These are phyloP conservation scores for Lentinula boryana DNA, from an alignment of 768 basidiomycete species.

Conservation along the genomic window DNA sequence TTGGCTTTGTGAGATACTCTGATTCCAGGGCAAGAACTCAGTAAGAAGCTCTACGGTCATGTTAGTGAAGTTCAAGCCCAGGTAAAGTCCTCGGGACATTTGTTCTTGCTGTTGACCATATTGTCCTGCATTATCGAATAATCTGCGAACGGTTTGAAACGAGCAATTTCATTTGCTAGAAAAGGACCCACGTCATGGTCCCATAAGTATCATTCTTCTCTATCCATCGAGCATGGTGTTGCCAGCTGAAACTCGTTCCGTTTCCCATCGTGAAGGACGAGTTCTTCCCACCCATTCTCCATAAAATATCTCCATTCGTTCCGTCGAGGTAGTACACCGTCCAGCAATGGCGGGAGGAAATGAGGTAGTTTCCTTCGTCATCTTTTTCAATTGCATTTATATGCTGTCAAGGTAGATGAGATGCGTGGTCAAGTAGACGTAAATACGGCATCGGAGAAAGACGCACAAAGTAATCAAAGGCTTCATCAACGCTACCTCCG, in stretches of 20 bases:
- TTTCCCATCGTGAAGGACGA: constrained; percentile 10
- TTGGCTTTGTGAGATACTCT: background rate
- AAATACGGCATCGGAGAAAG: background rate
- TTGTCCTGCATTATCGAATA: constrained; percentile 6
- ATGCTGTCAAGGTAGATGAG: background rate
- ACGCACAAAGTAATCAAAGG: constrained; percentile 3
- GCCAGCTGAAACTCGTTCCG: constrained; percentile 12
- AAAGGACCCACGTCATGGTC: background rate
- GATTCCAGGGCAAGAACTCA: background rate
- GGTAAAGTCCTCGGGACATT: constrained; percentile 1
- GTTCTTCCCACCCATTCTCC: constrained; percentile 14
- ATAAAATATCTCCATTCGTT: constrained; percentile 12
- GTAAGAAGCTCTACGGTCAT: background rate
- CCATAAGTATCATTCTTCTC: constrained; percentile 9
- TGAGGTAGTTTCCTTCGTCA: constrained; percentile 12
- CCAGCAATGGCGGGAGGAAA: constrained; percentile 12
- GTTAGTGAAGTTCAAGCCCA: constrained; percentile 4
- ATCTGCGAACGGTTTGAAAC: background rate
- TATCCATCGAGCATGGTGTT: constrained; percentile 15
- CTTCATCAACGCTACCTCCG: background rate
- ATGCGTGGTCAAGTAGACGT: background rate
- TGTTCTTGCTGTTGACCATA: background rate
- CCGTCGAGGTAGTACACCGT: constrained; percentile 13
- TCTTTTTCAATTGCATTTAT: constrained; percentile 10
- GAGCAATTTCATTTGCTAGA: background rate